Conservation (phyloP, 192 early-diverging fungal species). For the Backusella macrospora region DNA sequence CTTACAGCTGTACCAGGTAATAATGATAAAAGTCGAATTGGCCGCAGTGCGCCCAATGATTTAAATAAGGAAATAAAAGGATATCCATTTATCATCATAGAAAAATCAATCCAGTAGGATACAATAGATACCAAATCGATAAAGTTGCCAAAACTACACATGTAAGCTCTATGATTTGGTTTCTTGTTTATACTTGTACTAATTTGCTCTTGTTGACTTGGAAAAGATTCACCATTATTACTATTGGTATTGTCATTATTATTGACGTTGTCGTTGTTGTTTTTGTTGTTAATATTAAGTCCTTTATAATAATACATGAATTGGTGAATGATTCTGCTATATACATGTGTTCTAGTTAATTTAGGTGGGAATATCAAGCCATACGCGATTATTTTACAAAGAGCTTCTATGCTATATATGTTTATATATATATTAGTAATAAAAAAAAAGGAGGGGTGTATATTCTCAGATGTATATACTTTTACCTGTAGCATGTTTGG, state of each 20-base stretch:
- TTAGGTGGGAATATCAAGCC: constrained; percentile 38
- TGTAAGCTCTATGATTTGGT: constrained; percentile 42
- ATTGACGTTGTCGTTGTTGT: too few species aligned
- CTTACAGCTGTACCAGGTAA: constrained; percentile 41
- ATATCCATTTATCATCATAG: constrained; percentile 45
- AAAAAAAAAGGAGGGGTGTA: background rate
- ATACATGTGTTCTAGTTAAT: background rate
- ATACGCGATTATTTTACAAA: constrained; percentile 48
- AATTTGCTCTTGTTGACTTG: too few species aligned
- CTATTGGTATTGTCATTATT: too few species aligned
- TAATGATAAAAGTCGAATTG: constrained; percentile 52
- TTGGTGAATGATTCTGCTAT: background rate
- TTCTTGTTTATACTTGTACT: background rate
- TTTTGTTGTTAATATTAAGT: too few species aligned
- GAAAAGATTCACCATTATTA: too few species aligned
- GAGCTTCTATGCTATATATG: constrained; percentile 26
- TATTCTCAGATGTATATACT: too few species aligned
- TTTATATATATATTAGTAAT: background rate
- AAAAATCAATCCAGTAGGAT: constrained; percentile 59
- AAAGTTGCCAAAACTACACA: constrained; percentile 47
- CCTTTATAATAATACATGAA: background rate
- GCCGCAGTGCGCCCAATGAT: constrained; percentile 49
- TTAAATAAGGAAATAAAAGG: constrained; percentile 51
- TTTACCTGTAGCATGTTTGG: constrained; percentile 46
- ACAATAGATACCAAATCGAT: constrained; percentile 51